These are phyloP conservation scores for Moesziomyces parantarcticus DNA, from an alignment of 1,284 basidiomycete genomes.

Conservation along the genomic window DNA sequence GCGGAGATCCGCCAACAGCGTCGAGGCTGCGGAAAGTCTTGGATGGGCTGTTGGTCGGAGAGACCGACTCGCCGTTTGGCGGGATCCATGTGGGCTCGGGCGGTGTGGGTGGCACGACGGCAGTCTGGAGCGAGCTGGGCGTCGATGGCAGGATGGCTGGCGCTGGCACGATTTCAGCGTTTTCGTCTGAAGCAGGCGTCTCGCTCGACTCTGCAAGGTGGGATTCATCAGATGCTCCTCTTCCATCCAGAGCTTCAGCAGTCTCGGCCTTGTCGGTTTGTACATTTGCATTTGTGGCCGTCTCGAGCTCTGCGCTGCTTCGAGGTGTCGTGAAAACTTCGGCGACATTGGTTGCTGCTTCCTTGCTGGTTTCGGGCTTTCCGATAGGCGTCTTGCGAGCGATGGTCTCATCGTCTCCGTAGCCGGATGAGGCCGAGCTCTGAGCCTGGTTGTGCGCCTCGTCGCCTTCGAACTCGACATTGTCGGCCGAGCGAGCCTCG, in stretches of 20 bases:
- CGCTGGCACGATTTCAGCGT: slow-evolving; percentile 8
- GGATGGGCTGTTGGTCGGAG: slow-evolving; percentile 19
- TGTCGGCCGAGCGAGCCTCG: slow-evolving; percentile 22
- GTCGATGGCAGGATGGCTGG: slow-evolving; percentile 16
- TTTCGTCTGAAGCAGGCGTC: background rate
- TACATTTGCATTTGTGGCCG: background rate
- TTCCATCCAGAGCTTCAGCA: background rate
- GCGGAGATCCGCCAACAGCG: slow-evolving; percentile 1
- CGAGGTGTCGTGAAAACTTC: slow-evolving; percentile 34
- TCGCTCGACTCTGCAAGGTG: background rate
- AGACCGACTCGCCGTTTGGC: slow-evolving; percentile 3
- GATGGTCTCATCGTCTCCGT: slow-evolving; percentile 18
- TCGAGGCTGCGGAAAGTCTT: slow-evolving; percentile 11
- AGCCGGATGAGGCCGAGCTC: slow-evolving; percentile 35
- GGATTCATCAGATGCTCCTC: background rate
- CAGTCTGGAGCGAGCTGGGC: slow-evolving; percentile 4
- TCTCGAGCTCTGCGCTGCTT: slow-evolving; percentile 26
- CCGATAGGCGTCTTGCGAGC: slow-evolving; percentile 1
- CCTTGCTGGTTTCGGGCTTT: background rate
- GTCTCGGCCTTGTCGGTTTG: background rate
- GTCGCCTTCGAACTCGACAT: slow-evolving; percentile 39
- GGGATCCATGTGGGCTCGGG: slow-evolving; percentile 9
- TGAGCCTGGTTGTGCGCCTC: slow-evolving; percentile 22
- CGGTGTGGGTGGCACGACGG: slow-evolving; percentile 26
- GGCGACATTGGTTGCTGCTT: background rate